Evolutionary conservation across 2,329 filamentous ascomycete genomes (phyloP), one percentile per base, ranked within the genome.

Genomic region (Macroventuria anomochaeta): DNA sequence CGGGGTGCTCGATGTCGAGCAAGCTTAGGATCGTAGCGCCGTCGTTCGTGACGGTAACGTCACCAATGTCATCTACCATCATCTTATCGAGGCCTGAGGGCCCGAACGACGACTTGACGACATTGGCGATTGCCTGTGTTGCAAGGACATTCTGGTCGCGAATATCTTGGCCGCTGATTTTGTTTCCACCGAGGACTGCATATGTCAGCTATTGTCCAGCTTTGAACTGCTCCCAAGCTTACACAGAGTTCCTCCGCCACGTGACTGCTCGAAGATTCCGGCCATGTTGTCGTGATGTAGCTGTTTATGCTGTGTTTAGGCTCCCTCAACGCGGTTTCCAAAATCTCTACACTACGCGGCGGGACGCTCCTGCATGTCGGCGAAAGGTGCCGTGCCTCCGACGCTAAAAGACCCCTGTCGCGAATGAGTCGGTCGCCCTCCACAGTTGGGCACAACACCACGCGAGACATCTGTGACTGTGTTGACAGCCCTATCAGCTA

Each of bases 21-120:
- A 99, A 83, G 76, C 87, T 91, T 64, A 99, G 86, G 71, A 99
- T 99, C 28, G 95, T 99, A 49, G 95, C 95, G 73, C 95, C 95
- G 77, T 99, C 95, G 79, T 99, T 99, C 64, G 95, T 99, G 54
- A 99, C 95, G 57, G 95, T 99, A 55, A 99, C 95, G 81, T 99
- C 95, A 73, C 95, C 95, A 76, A 99, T 97, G 75, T 99, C 95
- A 80, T 99, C 95, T 69, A 99, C 95, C 95, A 99, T 97, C 95
- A 99, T 99, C 85, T 99, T 99, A 77, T 99, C 95, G 64, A 99
- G 85, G 41, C 95, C 95, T 59, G 91, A 96, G 44, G 95, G 95
- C 50, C 95, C 95, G 74, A 99, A 99, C 13, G 95, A 99, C 78
- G 91, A 96, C 83, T 96, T 97, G 77, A 99, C 92, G 55, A 99